A percentile compares a stretch with the other conserved stretches of the same genome.
phyloP scores from a whole-genome alignment of 2,329 filamentous ascomycete species.

The Ascomycota sp. region DNA sequence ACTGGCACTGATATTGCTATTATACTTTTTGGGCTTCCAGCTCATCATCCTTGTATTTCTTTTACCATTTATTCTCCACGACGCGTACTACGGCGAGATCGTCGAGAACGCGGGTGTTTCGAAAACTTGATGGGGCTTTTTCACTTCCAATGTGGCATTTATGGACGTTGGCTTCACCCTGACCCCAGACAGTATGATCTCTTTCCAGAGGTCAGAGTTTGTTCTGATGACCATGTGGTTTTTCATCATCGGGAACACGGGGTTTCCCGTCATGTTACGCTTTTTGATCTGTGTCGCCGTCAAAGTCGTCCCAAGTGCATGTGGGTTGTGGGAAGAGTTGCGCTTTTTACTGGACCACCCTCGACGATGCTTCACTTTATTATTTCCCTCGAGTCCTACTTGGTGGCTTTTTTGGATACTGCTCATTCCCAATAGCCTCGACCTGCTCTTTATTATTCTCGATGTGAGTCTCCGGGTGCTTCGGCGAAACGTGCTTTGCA shows the following conservation, averaged over 20 bases:
- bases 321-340: conserved; percentile 72
- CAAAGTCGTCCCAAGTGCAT: conserved; percentile 40
- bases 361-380: conserved; percentile 81
- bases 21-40: conserved; percentile 72
- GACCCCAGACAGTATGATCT: conserved; percentile 84
- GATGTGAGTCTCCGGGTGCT: conserved; percentile 38
- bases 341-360: conserved; percentile 85
- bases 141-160: conserved; percentile 72
- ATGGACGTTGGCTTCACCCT: conserved; percentile 90
- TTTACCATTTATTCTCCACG: conserved; percentile 59
- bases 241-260: conserved; percentile 87
- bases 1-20: conserved; percentile 54
- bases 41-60: conserved; percentile 54
- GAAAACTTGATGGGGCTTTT: conserved; percentile 79
- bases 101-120: conserved; percentile 42
- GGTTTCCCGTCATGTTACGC: conserved; percentile 83
- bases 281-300: conserved; percentile 76
- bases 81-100: conserved; percentile 38
- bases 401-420: conserved; percentile 93
- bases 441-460: conserved; percentile 73
- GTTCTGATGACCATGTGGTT: conserved; percentile 62
- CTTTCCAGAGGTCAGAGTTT: conserved; percentile 60
- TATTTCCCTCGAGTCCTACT: conserved; percentile 77
- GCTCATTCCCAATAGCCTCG: conserved; percentile 59
- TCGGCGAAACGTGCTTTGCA: not conserved